Base-by-base conservation (phyloP, 371 early-diverging fungal genomes). In the Blakeslea trispora region DNA sequence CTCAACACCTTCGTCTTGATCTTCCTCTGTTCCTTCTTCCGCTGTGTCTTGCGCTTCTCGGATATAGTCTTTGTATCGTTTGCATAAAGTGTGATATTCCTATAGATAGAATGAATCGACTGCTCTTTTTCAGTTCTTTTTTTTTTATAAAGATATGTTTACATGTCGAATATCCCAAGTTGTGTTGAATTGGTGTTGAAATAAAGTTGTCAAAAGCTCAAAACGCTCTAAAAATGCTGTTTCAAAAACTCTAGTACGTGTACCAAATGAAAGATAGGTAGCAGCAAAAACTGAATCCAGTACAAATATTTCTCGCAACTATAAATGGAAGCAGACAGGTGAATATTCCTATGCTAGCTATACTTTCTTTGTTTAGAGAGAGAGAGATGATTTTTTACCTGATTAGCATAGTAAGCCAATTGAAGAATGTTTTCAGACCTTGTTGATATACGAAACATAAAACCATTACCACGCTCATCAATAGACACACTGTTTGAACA, bases 321-420 rank as follows among this genome's bases (percentile, higher is more conserved):
- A 63, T 5, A 14, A 39, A 51, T 28, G 17, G 11, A 17, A 13
- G 34, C 47, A 6, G 5, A 44, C 43, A n/a, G n/a, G n/a, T n/a
- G n/a, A n/a, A n/a, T n/a, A n/a, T n/a, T n/a, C n/a, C n/a, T n/a
- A n/a, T n/a, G n/a, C n/a, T n/a, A n/a, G n/a, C n/a, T n/a, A n/a
- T n/a, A n/a, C n/a, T n/a, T n/a, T n/a, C n/a, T n/a, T n/a, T n/a
- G n/a, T n/a, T n/a, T n/a, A n/a, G n/a, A n/a, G n/a, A n/a, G n/a
- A n/a, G n/a, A n/a, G n/a, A n/a, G n/a, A n/a, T n/a, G n/a, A n/a
- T n/a, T n/a, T n/a, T 21, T 50, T 57, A 63, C 71, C 61, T 71
- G 71, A 24, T 67, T 71, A 28, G 71, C 61, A 46, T 67, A 61
- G 53, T 71, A 71, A 5, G 68, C 63, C 19, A 71, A 10, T 32